These are phyloP conservation scores for Vicia villosa DNA, from an alignment of 306 rosid species.

Conservation along the genomic window DNA sequence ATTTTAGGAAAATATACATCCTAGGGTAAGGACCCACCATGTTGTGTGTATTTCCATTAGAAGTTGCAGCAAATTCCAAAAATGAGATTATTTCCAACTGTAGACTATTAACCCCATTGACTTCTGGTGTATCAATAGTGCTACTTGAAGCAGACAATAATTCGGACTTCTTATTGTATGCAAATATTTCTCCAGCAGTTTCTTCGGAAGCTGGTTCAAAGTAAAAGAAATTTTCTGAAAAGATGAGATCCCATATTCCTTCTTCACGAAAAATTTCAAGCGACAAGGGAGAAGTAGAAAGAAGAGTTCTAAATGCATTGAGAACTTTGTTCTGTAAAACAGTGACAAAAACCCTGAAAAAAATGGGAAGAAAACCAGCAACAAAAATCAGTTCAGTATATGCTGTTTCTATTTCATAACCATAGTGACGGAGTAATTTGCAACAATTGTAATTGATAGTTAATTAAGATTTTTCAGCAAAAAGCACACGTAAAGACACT, in stretches of 20 bases:
- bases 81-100: constrained; percentile 80
- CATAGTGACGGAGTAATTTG: constrained; percentile 11
- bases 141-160: constrained; percentile 50
- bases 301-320: constrained; percentile 65
- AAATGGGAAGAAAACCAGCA: constrained; percentile 35
- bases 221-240: constrained; percentile 88
- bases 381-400: constrained; percentile 27
- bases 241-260: constrained; percentile 92
- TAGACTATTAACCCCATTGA: constrained; percentile 59
- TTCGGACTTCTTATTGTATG: constrained; percentile 46
- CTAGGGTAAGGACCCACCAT: constrained; percentile 54
- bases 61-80: constrained; percentile 81
- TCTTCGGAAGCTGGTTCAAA: constrained; percentile 62
- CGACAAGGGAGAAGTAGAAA: constrained; percentile 62
- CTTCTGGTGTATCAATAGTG: constrained; percentile 44
- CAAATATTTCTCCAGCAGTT: constrained; percentile 45
- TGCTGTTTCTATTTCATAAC: constrained; percentile 23
- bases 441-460: neutral
- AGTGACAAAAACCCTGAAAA: constrained; percentile 70
- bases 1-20: constrained; percentile 4
- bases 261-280: constrained; percentile 74
- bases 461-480: constrained; percentile 18
- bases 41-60: constrained; percentile 65
- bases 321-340: constrained; percentile 73
- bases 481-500: constrained; percentile 15